A percentile compares a stretch with the other conserved stretches of the same genome.
These are phyloP conservation scores for Immersiella caudata DNA, from an alignment of 495 filamentous ascomycete genomes.

Conservation along the genomic window DNA sequence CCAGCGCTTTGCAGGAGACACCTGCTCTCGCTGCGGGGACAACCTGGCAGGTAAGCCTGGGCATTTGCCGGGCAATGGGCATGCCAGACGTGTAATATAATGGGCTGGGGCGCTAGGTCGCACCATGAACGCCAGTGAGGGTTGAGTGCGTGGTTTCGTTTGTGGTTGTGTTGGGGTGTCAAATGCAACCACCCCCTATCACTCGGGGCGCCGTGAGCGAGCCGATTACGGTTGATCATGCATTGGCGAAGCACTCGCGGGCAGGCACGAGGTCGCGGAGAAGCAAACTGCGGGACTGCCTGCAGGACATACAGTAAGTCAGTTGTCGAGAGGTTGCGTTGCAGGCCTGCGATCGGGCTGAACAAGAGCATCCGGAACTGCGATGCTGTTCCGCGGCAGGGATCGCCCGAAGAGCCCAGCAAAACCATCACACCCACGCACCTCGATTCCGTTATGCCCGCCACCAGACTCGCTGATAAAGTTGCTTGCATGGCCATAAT, in stretches of 20 bases:
- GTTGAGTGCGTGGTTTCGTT: neutral
- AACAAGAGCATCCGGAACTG: neutral
- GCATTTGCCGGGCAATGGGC: neutral
- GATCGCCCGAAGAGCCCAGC: neutral
- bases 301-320: neutral
- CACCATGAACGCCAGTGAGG: neutral
- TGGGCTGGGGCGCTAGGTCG: constrained; percentile 5
- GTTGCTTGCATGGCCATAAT: neutral
- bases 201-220: neutral
- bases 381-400: neutral
- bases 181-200: neutral
- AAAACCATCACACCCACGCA: neutral
- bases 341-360: neutral
- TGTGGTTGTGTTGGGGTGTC: neutral
- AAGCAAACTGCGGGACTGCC: neutral
- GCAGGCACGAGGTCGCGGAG: neutral
- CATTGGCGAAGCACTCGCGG: neutral
- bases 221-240: constrained; percentile 6
- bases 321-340: neutral
- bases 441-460: neutral
- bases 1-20: constrained; percentile 16
- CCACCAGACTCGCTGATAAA: neutral
- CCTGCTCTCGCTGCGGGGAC: constrained; percentile 10
- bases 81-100: neutral
- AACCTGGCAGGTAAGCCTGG: neutral